Percentiles rank a stretch among this genome's conserved stretches.
phyloP scores from a whole-genome alignment of 768 basidiomycete species.

The Lepiota venenata region DNA sequence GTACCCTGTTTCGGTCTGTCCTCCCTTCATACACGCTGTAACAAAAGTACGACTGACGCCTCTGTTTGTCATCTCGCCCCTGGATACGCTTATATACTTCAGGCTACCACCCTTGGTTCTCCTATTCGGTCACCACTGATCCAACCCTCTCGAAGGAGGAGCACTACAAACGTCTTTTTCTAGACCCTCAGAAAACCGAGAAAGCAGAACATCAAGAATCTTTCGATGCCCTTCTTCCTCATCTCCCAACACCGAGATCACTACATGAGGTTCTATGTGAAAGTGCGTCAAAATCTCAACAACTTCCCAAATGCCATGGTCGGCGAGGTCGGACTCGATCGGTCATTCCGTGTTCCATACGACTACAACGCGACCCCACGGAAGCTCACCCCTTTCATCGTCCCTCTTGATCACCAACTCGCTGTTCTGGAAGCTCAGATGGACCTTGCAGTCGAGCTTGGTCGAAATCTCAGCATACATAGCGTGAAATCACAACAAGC shows the following conservation, averaged over 20 bases:
- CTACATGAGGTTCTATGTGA: slow-evolving; percentile 56
- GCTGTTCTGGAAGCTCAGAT: slow-evolving; percentile 80
- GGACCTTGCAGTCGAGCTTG: slow-evolving; percentile 75
- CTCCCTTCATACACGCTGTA: slow-evolving; percentile 1
- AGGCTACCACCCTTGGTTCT: slow-evolving; percentile 97
- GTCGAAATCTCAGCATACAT: slow-evolving; percentile 82
- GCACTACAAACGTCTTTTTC: slow-evolving; percentile 77
- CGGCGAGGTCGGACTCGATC: slow-evolving; percentile 93
- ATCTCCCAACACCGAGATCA: slow-evolving; percentile 69
- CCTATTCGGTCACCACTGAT: slow-evolving; percentile 64
- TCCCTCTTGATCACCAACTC: slow-evolving; percentile 80
- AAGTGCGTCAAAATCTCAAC: slow-evolving; percentile 57
- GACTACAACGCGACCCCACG: slow-evolving; percentile 47
- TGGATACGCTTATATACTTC: slow-evolving; percentile 11
- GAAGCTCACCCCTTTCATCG: slow-evolving; percentile 70
- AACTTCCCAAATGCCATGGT: slow-evolving; percentile 73
- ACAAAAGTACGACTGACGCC: neutral
- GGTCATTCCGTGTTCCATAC: slow-evolving; percentile 69
- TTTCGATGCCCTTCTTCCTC: slow-evolving; percentile 56
- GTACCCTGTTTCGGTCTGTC: slow-evolving; percentile 86
- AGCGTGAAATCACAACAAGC: slow-evolving; percentile 75
- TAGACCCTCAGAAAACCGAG: slow-evolving; percentile 21
- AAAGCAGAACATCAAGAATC: slow-evolving; percentile 28
- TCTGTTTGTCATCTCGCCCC: neutral
- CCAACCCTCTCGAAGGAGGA: slow-evolving; percentile 48